Evolutionary conservation across 345 rosid genomes (phyloP), one percentile per base, ranked within the genome.

Genomic region (Sonneratia caseolaris): DNA sequence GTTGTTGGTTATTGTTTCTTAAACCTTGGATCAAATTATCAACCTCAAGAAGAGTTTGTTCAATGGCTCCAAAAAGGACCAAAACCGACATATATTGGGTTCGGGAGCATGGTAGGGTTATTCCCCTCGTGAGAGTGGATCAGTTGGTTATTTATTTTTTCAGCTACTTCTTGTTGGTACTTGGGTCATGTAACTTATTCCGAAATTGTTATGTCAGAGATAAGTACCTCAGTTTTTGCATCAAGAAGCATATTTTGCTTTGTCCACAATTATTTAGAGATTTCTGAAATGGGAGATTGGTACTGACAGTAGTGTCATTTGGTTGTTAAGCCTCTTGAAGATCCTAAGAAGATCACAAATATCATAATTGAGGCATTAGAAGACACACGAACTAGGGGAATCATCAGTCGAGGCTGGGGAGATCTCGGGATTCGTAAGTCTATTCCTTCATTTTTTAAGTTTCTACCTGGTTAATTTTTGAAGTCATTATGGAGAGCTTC

Each of bases 1-100:
- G 99, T 95, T 74, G 97, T 92, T 76, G 99, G 99, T 66, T 92
- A 87, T 81, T 95, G 97, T 78, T 95, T 95, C 81, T 77, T 95
- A 75, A 91, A 89, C 81, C 91, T 89, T 75, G 97, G 96, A 42
- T 81, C 88, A 3, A 90, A 86, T 79, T 90, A 95, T 83, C 82
- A 88, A 78, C 92, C 92, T 51, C 82, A 62, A 69, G 87, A 86
- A 80, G 86, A 86, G 77, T 89, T 95, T 82, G 69, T 64, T 62
- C 76, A 77, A 57, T 95, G 99, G 99, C 87, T 92, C 77, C 70
- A 77, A 70, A 89, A 78, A 75, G 99, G 99, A 80, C 68, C 86
- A 27, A 84, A 82, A 42, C 99, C 99, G 32, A 77, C 92, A 73
- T 95, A 95, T 84, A 84, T 95, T 68, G 97, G 99, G 66, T 95